Evolutionary conservation across 164 flowering plant species (phyloP), one percentile per base, ranked within the genome.

Genomic region (Pachysandra terminalis): DNA sequence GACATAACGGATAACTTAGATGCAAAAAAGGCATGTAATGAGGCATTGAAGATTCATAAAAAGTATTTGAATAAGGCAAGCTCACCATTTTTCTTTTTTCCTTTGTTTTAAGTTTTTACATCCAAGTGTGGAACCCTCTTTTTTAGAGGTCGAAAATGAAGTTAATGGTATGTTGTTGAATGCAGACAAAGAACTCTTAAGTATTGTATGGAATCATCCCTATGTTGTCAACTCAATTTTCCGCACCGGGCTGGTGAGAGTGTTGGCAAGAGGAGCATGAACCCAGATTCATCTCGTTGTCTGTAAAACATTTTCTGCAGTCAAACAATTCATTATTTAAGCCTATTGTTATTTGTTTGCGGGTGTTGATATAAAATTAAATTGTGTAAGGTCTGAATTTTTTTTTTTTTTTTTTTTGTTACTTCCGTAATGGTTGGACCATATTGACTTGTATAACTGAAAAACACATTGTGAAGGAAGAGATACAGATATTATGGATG

Each of bases 1-100:
- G 92, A 87, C 27, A 79, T 82, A 54, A 90, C 87, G 19, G 90
- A 87, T 61, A 86, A 76, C 59, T 65, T 93, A 49, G 96, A 93
- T 76, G 98, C 90, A 12, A 87, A 84, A 71, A 89, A 89, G 62
- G 92, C 93, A 26, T 86, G 96, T 57, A 79, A 75, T 0, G 88
- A 82, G 68, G 96, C 98, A 59, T 61, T 93, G 80, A 89, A 83
- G 79, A 74, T 93, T 71, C 96, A 90, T 56, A 85, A 79, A 51
- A 93, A 87, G 81, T 92, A 84, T 71, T 69, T 88, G 68, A 83
- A 57, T 51, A 83, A 79, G 87, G 88, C 72, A 68, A 75, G 66
- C 59, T 51, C 53, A n/a, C 55, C 19, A 23, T 5, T 37, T 35
- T 17, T 9, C 41, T 14, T 59, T 25, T 21, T 23, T 35, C 17